Conservation (phyloP, 306 rosid species). For the Castanea sativa region DNA sequence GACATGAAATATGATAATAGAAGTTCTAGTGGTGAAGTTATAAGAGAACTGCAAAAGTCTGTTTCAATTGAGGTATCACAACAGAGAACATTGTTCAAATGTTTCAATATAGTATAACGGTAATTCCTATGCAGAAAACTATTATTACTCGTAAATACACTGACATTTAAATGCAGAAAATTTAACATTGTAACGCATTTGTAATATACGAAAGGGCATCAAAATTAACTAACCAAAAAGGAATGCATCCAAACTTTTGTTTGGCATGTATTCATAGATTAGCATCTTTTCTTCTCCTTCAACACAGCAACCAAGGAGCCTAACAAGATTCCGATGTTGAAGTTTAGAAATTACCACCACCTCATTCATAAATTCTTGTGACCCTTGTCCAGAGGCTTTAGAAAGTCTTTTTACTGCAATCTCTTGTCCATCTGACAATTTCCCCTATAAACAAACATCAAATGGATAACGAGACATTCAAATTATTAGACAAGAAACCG, state of each 20-base stretch:
- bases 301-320: constrained; percentile 39
- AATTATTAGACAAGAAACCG: background rate
- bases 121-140: too few species aligned
- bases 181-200: too few species aligned
- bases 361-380: constrained; percentile 47
- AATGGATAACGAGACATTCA: background rate
- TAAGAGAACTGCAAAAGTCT: background rate
- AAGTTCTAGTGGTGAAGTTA: too few species aligned
- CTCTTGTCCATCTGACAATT: constrained; percentile 34
- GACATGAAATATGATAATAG: too few species aligned
- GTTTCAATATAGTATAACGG: background rate
- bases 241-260: constrained; percentile 38
- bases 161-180: too few species aligned
- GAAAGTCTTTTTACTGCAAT: constrained; percentile 48
- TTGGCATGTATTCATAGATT: constrained; percentile 51
- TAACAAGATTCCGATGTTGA: constrained; percentile 56
- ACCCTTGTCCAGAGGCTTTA: constrained; percentile 39
- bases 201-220: too few species aligned
- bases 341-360: constrained; percentile 45
- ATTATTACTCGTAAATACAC: too few species aligned
- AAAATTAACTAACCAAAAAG: constrained; percentile 35
- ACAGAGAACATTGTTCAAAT: too few species aligned
- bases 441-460: constrained; percentile 18
- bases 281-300: constrained; percentile 46
- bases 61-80: background rate